A percentile compares a stretch with the other conserved stretches of the same genome.
These are phyloP conservation scores for Lasiosphaeriaceae sp. DNA, from an alignment of 495 filamentous ascomycete species.

Conservation along the genomic window DNA sequence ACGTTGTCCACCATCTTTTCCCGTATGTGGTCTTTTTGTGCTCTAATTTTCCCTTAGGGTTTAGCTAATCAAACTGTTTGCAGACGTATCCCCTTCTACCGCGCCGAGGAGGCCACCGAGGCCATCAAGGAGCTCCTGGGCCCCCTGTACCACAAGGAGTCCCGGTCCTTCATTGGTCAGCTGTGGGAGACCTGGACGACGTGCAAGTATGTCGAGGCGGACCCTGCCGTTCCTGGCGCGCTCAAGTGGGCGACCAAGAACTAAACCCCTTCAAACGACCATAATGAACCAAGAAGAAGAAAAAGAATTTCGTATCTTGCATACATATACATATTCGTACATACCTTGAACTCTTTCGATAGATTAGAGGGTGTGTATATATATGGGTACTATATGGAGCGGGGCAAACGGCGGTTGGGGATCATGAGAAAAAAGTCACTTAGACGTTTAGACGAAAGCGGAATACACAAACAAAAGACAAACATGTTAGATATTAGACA, in stretches of 20 bases:
- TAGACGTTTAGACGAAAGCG: not conserved
- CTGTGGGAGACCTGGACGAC: slow-evolving; percentile 31
- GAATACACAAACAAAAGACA: too few species aligned
- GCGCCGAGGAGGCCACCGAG: slow-evolving; percentile 80
- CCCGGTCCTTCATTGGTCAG: slow-evolving; percentile 31
- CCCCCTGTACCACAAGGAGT: slow-evolving; percentile 66
- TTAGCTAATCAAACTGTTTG: not conserved
- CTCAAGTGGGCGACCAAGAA: slow-evolving; percentile 27
- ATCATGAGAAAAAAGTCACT: not conserved
- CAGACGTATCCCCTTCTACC: slow-evolving; percentile 81
- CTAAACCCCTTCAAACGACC: not conserved
- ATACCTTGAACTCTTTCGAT: too few species aligned
- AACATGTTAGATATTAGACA: too few species aligned
- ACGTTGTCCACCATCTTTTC: slow-evolving; percentile 88
- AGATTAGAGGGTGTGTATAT: too few species aligned
- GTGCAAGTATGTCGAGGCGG: slow-evolving; percentile 33
- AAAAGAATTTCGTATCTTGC: not conserved
- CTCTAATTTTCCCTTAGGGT: not conserved
- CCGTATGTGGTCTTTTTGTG: slow-evolving; percentile 24
- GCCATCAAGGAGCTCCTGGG: slow-evolving; percentile 80
- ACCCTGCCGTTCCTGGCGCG: slow-evolving; percentile 28
- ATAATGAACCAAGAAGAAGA: not conserved
- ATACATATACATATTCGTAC: too few species aligned
- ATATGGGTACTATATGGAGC: not conserved
- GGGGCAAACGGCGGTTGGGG: too few species aligned